Percentiles rank a stretch among this genome's conserved stretches.
These are phyloP conservation scores for Boletus barrowsii DNA, from an alignment of 768 basidiomycete genomes.

Conservation along the genomic window DNA sequence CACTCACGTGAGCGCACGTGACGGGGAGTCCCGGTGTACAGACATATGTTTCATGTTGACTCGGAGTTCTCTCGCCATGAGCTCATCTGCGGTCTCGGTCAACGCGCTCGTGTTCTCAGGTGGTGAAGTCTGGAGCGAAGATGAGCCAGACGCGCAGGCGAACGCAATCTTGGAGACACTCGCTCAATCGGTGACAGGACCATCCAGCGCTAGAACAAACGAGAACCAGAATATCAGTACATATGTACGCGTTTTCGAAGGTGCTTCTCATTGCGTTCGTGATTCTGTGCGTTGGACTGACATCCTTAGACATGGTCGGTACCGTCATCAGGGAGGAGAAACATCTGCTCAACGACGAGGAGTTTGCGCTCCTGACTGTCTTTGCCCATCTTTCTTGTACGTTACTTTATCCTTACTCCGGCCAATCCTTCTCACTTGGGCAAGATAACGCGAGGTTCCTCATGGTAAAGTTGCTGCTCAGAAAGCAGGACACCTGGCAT, in stretches of 20 bases:
- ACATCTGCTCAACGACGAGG: conserved; percentile 49
- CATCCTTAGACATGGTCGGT: conserved; percentile 50
- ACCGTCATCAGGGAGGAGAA: conserved; percentile 49
- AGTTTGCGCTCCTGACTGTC: conserved; percentile 42
- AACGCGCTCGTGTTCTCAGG: conserved; percentile 32
- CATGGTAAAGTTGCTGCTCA: conserved; percentile 58
- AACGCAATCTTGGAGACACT: conserved; percentile 5
- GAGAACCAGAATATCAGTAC: conserved; percentile 16
- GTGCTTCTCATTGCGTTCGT: conserved; percentile 5
- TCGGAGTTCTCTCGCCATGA: conserved; percentile 3
- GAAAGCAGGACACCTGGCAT: conserved; percentile 56
- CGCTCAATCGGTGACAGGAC: conserved; percentile 6
- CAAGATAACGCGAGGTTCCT: conserved; percentile 60
- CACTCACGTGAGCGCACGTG: conserved; percentile 3
- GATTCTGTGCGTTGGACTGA: not conserved
- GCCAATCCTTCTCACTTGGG: conserved; percentile 5
- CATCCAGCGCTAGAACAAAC: conserved; percentile 9
- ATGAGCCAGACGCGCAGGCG: conserved; percentile 8
- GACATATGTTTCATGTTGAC: too few relatives aligned
- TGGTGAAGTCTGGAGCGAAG: conserved; percentile 21
- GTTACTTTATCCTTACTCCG: conserved; percentile 20
- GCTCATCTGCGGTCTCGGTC: conserved; percentile 3
- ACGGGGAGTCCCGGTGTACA: not conserved
- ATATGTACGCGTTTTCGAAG: conserved; percentile 33
- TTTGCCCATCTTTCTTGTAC: conserved; percentile 50